Percentiles rank a stretch among this genome's conserved stretches.
Conservation (phyloP, 129 eudicot genomes). For the Tagetes erecta region DNA sequence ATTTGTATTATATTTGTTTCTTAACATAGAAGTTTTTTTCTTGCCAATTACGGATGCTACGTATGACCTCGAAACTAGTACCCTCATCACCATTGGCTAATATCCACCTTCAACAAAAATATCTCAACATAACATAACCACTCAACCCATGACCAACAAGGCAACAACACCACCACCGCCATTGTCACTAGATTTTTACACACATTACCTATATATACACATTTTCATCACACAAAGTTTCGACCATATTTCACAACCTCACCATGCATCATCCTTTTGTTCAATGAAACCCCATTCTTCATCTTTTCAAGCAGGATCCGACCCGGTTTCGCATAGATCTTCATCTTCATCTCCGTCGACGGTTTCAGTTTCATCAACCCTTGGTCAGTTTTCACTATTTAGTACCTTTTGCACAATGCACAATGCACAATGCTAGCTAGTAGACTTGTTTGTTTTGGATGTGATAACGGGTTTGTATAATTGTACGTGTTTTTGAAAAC, state of each 20-base stretch:
- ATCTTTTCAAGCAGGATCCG: conserved; percentile 19
- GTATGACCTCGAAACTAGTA: too few relatives aligned
- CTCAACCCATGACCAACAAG: background rate
- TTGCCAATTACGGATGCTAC: conserved; percentile 14
- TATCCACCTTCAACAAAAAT: conserved; percentile 16
- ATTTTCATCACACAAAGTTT: background rate
- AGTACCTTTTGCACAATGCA: background rate
- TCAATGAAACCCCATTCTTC: conserved; percentile 20
- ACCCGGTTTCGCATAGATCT: conserved; percentile 2
- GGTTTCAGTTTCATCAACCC: background rate
- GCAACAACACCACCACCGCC: conserved; percentile 13
- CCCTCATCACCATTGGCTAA: too few relatives aligned
- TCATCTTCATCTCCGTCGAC: too few relatives aligned
- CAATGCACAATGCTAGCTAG: too few relatives aligned
- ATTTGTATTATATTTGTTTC: background rate
- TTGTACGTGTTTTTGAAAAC: too few relatives aligned
- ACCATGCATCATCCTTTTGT: background rate
- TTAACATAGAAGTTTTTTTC: conserved; percentile 8
- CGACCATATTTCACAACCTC: conserved; percentile 11
- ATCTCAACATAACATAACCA: conserved; percentile 22
- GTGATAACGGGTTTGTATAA: too few relatives aligned
- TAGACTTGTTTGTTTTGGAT: too few relatives aligned
- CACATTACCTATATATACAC: conserved; percentile 24
- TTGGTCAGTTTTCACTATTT: conserved; percentile 19
- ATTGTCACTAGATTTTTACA: background rate